Evolutionary conservation across 192 early-diverging fungal species (phyloP), one percentile per base, ranked within the genome.

Genomic region (Spizellomyces punctatus): DNA sequence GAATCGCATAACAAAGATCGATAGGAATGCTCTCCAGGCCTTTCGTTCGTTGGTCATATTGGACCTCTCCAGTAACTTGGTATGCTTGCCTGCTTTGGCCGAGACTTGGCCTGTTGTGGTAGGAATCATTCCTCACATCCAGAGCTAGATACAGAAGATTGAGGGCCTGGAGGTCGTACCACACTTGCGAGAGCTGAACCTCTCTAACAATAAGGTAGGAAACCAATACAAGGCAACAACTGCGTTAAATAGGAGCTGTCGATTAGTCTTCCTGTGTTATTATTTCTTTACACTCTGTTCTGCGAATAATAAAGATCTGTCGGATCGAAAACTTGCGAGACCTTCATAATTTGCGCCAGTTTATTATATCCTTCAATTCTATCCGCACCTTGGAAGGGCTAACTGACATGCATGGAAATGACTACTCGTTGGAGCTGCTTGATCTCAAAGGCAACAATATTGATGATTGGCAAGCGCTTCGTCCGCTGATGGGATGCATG

Each of bases 391-490:
- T 85, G 46, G 78, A 74, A 14, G 76, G 76, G 45, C 54, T 85
- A 27, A 52, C 63, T 48, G 59, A 67, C 10, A 10, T 80, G 2
- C 74, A 74, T 46, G 81, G 74, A 7, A 64, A 66, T 49, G 47
- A 66, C 10, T 78, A 72, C 63, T 46, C 58, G 10, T 58, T 82
- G 41, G 46, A 76, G n/a, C 55, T 22, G 36, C 66, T 83, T 50
- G 81, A 85, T 64, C 22, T 85, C 47, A 81, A 78, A 58, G 79
- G 83, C 16, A 85, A 85, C 61, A 17, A 43, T 4, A 74, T 85
- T 42, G 46, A 47, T 5, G 71, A 77, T 58, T 48, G 66, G 10
- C 64, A 64, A 4, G 66, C 76, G 72, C 68, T 85, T 12, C 12
- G 65, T 6, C 68, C 75, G 48, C 64, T 82, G 17, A 66, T 58